phyloP scores from a whole-genome alignment of 805 yeast genomes.

The Suhomyces prunicola region DNA sequence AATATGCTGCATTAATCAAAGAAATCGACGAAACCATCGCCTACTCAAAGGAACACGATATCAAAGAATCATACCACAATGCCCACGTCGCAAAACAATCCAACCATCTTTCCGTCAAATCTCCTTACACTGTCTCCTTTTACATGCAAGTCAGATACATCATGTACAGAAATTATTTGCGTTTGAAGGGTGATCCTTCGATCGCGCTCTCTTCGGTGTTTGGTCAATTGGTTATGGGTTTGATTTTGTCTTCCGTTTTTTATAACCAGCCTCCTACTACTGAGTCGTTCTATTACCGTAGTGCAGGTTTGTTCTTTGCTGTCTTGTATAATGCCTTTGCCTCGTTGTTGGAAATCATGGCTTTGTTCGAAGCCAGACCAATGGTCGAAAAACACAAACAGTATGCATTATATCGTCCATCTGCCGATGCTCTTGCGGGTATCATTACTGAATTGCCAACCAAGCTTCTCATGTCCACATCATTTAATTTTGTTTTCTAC shows the following conservation, averaged over 20 bases:
- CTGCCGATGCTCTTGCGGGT: slow-evolving; percentile 63
- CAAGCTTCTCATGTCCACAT: slow-evolving; percentile 42
- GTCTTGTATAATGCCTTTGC: slow-evolving; percentile 61
- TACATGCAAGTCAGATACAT: slow-evolving; percentile 50
- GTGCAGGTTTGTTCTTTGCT: slow-evolving; percentile 67
- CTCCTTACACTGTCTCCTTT: slow-evolving; percentile 55
- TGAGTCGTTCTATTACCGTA: slow-evolving; percentile 50
- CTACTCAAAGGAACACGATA: slow-evolving; percentile 8
- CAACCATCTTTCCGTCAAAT: slow-evolving; percentile 28
- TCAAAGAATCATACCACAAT: slow-evolving; percentile 18
- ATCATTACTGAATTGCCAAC: slow-evolving; percentile 56
- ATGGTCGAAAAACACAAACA: slow-evolving; percentile 58
- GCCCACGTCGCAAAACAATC: slow-evolving; percentile 23
- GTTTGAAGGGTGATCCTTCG: slow-evolving; percentile 50
- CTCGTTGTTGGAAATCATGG: slow-evolving; percentile 55
- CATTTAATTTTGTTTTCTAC: slow-evolving; percentile 50
- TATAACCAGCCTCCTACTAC: slow-evolving; percentile 47
- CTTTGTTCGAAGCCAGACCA: slow-evolving; percentile 53
- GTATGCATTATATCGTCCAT: slow-evolving; percentile 56
- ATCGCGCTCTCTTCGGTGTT: slow-evolving; percentile 40
- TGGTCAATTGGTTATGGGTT: slow-evolving; percentile 51
- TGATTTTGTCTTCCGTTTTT: slow-evolving; percentile 56
- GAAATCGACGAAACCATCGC: slow-evolving; percentile 13
- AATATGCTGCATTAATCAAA: slow-evolving; percentile 23
- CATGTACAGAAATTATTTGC: slow-evolving; percentile 44